phyloP scores from a whole-genome alignment of 108 stramenopile genomes.

The Cylindrotheca fusiformis region DNA sequence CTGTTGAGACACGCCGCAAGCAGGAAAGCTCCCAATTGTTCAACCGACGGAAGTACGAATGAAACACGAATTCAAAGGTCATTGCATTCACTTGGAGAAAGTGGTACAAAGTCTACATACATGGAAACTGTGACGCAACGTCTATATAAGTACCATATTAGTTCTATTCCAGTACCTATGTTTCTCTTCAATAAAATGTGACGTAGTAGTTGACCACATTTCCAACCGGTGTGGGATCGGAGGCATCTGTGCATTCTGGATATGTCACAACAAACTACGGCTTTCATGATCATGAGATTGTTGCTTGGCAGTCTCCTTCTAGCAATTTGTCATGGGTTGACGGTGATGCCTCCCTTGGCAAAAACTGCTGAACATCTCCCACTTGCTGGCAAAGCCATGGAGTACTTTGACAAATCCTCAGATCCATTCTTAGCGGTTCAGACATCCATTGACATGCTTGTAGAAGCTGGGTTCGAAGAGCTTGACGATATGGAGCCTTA shows the following conservation, averaged over 20 bases:
- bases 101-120: too few relatives aligned
- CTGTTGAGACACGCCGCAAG: too few relatives aligned
- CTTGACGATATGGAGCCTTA: slow-evolving; percentile 38
- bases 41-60: too few relatives aligned
- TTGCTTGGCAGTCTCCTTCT: not conserved
- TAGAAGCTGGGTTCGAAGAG: slow-evolving; percentile 62
- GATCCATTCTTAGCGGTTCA: slow-evolving; percentile 83
- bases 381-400: slow-evolving; percentile 66
- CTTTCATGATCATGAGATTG: slow-evolving; percentile 2
- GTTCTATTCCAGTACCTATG: too few relatives aligned
- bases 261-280: not conserved
- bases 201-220: not conserved
- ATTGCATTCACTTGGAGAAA: too few relatives aligned
- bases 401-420: slow-evolving; percentile 62
- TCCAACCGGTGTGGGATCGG: not conserved
- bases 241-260: too few relatives aligned
- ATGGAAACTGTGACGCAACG: too few relatives aligned
- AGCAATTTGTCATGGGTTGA: not conserved
- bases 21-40: too few relatives aligned
- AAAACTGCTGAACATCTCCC: slow-evolving; percentile 44
- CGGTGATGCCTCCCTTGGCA: slow-evolving; percentile 33
- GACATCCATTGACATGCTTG: slow-evolving; percentile 44
- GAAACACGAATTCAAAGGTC: too few relatives aligned
- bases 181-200: too few relatives aligned
- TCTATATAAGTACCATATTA: too few relatives aligned